phyloP scores from a whole-genome alignment of 2,329 filamentous ascomycete genomes.

The Hypocreales sp. region DNA sequence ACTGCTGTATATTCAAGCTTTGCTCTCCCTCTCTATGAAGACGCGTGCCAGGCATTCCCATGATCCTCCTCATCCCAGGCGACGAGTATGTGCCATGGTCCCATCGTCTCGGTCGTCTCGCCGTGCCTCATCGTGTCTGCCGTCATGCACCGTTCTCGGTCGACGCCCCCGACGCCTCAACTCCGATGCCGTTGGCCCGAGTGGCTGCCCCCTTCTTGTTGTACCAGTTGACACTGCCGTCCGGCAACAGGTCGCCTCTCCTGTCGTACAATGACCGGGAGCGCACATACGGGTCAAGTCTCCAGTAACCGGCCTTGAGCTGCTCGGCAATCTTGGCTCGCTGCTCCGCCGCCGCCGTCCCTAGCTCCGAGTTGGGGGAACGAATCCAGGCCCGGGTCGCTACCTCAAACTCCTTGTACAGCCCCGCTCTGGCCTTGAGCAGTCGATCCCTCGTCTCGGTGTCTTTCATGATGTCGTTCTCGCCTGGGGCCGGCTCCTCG shows the following conservation, averaged over 20 bases:
- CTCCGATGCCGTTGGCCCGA: slow-evolving; percentile 4
- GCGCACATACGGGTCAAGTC: slow-evolving; percentile 71
- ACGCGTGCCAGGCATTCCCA: too few relatives aligned
- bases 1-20: too few relatives aligned
- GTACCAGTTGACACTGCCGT: slow-evolving; percentile 61
- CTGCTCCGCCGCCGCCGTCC: slow-evolving; percentile 34
- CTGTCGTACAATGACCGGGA: slow-evolving; percentile 78
- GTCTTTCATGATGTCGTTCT: slow-evolving; percentile 64
- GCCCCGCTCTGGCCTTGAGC: slow-evolving; percentile 41
- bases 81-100: too few relatives aligned
- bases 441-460: slow-evolving; percentile 46
- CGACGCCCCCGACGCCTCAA: slow-evolving; percentile 17
- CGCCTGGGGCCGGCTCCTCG: slow-evolving; percentile 55
- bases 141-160: slow-evolving; percentile 31
- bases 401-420: slow-evolving; percentile 62
- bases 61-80: too few relatives aligned
- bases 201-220: slow-evolving; percentile 9
- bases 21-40: too few relatives aligned
- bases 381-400: slow-evolving; percentile 63
- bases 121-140: too few relatives aligned
- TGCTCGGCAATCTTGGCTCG: slow-evolving; percentile 46
- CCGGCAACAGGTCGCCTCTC: slow-evolving; percentile 50
- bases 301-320: slow-evolving; percentile 70
- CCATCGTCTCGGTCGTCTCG: too few relatives aligned
- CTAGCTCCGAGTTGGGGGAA: slow-evolving; percentile 22